Conservation (phyloP, 2,329 filamentous ascomycete species). For the Botrytis elliptica region DNA sequence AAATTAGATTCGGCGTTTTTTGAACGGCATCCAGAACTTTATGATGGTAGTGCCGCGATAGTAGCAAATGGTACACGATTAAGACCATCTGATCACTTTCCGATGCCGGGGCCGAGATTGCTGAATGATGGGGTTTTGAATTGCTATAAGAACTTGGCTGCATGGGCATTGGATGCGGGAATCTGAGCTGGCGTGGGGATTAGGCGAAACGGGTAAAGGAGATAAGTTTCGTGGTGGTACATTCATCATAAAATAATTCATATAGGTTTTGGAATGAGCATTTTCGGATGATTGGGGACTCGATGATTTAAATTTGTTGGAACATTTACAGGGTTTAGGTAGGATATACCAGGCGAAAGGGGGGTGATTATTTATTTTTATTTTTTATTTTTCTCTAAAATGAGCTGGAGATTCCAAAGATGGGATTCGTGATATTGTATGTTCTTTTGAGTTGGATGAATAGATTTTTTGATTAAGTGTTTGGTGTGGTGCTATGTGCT, state of each 20-base stretch:
- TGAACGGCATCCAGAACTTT: conserved; percentile 18
- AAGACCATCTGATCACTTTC: neutral
- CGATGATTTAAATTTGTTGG: neutral
- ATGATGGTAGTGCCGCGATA: conserved; percentile 1
- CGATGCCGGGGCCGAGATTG: neutral
- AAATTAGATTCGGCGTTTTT: conserved; percentile 17
- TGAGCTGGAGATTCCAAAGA: neutral
- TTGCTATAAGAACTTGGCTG: neutral
- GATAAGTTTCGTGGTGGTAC: neutral
- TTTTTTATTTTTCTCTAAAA: neutral
- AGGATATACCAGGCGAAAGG: neutral
- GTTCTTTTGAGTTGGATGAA: neutral
- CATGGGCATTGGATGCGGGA: neutral
- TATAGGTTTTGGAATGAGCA: neutral
- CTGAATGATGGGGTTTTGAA: neutral
- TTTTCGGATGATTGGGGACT: neutral
- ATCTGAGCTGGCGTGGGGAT: neutral
- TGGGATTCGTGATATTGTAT: neutral
- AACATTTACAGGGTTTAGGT: neutral
- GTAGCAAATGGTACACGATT: conserved; percentile 10
- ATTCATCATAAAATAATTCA: neutral
- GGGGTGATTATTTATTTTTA: neutral
- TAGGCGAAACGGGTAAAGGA: neutral
- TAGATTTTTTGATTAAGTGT: neutral
- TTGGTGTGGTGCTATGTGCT: neutral